Evolutionary conservation across 768 basidiomycete genomes (phyloP).

Genomic region (Gautieria morchelliformis): DNA sequence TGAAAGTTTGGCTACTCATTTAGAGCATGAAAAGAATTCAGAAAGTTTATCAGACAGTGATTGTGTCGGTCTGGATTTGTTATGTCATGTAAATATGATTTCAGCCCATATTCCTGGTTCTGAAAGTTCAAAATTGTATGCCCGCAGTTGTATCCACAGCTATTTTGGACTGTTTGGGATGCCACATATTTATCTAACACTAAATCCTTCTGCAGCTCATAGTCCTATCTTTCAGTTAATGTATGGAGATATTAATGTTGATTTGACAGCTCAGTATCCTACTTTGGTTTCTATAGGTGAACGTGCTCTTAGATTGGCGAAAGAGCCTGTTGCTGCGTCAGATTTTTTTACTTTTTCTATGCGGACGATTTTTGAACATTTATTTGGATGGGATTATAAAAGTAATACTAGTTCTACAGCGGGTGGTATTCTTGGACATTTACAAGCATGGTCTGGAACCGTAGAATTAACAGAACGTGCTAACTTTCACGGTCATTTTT

Average conservation of each 20-base stretch:
- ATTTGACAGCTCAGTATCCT: slow-evolving; percentile 15
- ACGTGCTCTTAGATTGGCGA: slow-evolving; percentile 27
- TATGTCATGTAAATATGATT: slow-evolving; percentile 17
- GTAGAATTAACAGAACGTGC: slow-evolving; percentile 32
- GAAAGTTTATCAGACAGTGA: slow-evolving; percentile 7
- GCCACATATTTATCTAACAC: slow-evolving; percentile 34
- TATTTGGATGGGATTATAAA: slow-evolving; percentile 18
- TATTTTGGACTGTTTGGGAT: slow-evolving; percentile 24
- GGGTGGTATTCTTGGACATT: slow-evolving; percentile 25
- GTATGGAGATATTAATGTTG: slow-evolving; percentile 29
- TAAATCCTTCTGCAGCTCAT: slow-evolving; percentile 35
- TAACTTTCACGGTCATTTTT: slow-evolving; percentile 31
- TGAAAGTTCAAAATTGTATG: slow-evolving; percentile 13
- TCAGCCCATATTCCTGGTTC: slow-evolving; percentile 19
- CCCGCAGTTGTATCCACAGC: slow-evolving; percentile 31
- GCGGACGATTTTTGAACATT: slow-evolving; percentile 21
- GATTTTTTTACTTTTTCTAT: slow-evolving; percentile 36
- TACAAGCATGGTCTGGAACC: slow-evolving; percentile 30
- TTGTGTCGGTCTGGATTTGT: slow-evolving; percentile 19
- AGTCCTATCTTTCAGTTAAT: slow-evolving; percentile 34
- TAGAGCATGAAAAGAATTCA: slow-evolving; percentile 14
- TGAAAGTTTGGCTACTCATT: slow-evolving; percentile 16
- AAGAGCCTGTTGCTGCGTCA: slow-evolving; percentile 30
- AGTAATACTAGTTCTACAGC: background rate
- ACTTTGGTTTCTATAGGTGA: slow-evolving; percentile 23